These are phyloP conservation scores for Phytophthora pini DNA, from an alignment of 352 stramenopile genomes.

Conservation along the genomic window DNA sequence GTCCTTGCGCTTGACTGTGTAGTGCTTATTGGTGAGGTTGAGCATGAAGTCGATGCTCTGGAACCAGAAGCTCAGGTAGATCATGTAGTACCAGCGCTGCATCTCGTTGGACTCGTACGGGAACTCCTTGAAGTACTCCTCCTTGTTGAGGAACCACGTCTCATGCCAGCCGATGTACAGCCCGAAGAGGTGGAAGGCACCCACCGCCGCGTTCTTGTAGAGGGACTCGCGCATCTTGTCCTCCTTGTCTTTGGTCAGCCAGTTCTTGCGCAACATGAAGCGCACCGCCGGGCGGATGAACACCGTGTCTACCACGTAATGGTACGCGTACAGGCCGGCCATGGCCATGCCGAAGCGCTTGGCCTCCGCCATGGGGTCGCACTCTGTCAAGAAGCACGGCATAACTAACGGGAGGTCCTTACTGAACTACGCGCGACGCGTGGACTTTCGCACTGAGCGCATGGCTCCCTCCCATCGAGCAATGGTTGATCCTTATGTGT, in stretches of 20 bases:
- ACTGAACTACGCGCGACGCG: constrained; percentile 29
- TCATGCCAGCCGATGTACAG: constrained; percentile 67
- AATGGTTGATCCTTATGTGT: constrained; percentile 10
- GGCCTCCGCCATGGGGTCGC: constrained; percentile 55
- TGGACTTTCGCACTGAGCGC: constrained; percentile 43
- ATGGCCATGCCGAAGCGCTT: constrained; percentile 67
- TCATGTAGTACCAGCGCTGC: constrained; percentile 87
- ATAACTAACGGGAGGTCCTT: constrained; percentile 34
- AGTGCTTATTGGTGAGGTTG: constrained; percentile 82
- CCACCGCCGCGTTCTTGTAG: constrained; percentile 83
- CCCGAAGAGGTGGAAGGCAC: constrained; percentile 63
- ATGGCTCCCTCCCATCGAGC: constrained; percentile 12
- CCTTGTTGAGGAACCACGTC: constrained; percentile 80
- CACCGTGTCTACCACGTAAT: constrained; percentile 72
- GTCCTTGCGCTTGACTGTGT: constrained; percentile 85
- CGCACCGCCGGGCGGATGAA: constrained; percentile 62
- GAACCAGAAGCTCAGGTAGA: constrained; percentile 85
- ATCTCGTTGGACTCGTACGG: constrained; percentile 53
- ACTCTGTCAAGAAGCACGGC: constrained; percentile 79
- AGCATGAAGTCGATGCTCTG: constrained; percentile 89
- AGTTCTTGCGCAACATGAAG: constrained; percentile 47
- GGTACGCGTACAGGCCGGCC: constrained; percentile 69
- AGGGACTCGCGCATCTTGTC: constrained; percentile 88
- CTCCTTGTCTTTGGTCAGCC: constrained; percentile 62
- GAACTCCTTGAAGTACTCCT: constrained; percentile 69